phyloP scores from a whole-genome alignment of 192 early-diverging fungal genomes.

The Pecoramyces ruminantium region DNA sequence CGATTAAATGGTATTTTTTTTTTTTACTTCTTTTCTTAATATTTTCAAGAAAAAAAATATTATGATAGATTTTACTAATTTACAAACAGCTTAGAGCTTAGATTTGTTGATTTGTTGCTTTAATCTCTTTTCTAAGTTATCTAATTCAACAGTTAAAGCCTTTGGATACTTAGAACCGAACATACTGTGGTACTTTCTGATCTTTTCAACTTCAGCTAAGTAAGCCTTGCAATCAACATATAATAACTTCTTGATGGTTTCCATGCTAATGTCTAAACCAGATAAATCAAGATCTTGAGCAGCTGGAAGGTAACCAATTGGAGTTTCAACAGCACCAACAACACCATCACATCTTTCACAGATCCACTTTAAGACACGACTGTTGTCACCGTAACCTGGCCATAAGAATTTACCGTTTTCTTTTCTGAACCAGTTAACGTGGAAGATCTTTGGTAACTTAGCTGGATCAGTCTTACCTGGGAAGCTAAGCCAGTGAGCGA shows the following conservation, averaged over 20 bases:
- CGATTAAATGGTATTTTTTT: too few species aligned
- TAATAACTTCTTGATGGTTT: background rate
- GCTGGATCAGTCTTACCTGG: conserved; percentile 1
- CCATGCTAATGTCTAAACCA: background rate
- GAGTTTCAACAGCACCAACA: conserved; percentile 4
- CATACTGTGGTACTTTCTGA: background rate
- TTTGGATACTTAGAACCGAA: background rate
- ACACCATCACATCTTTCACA: conserved; percentile 1
- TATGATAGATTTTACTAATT: too few species aligned
- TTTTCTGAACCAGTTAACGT: conserved; percentile 7
- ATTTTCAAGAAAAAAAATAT: background rate
- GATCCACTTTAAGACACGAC: conserved; percentile 7
- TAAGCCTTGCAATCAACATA: background rate
- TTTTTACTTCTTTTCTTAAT: too few species aligned
- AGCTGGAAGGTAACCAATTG: conserved; percentile 6
- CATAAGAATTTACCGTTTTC: conserved; percentile 5
- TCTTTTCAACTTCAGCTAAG: background rate
- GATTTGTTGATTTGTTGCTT: background rate
- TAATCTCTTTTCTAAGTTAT: background rate
- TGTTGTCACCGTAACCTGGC: conserved; percentile 11
- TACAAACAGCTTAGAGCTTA: background rate
- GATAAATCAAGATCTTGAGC: conserved; percentile 4
- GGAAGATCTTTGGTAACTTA: conserved; percentile 8
- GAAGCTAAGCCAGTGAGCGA: conserved; percentile 5
- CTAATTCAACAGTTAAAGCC: background rate